These are phyloP conservation scores for Colletotrichum limetticola DNA, from an alignment of 2,329 filamentous ascomycete genomes.

Conservation along the genomic window DNA sequence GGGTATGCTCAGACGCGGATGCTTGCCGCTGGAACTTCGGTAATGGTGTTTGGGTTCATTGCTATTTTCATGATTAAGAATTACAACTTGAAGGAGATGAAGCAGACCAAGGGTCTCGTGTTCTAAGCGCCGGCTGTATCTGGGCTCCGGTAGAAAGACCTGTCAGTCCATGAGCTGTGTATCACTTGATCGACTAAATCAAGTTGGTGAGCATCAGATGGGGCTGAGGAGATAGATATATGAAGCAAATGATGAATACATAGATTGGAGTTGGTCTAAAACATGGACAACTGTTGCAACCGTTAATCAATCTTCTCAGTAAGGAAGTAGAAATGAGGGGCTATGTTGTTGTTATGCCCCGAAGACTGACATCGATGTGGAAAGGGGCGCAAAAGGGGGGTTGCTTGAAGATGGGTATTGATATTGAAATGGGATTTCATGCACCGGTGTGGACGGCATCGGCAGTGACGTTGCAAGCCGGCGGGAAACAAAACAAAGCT, in stretches of 20 bases:
- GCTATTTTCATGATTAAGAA: slow-evolving; percentile 58
- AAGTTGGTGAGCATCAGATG: background rate
- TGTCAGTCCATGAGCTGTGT: background rate
- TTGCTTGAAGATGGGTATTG: background rate
- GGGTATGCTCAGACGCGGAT: slow-evolving; percentile 59
- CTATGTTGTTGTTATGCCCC: background rate
- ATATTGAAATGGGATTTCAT: background rate
- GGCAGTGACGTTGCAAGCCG: background rate
- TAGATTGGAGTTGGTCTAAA: background rate
- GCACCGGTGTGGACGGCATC: background rate
- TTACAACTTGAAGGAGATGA: slow-evolving; percentile 57
- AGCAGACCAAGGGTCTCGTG: slow-evolving; percentile 62
- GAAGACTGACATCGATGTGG: background rate
- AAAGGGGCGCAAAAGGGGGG: background rate
- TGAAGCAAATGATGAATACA: background rate
- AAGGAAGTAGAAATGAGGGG: background rate
- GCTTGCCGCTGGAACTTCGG: slow-evolving; percentile 46
- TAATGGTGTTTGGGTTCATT: slow-evolving; percentile 43
- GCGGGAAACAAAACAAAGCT: slow-evolving; percentile 5
- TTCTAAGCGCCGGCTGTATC: slow-evolving; percentile 48
- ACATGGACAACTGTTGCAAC: background rate
- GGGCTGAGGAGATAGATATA: background rate
- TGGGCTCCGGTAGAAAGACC: background rate
- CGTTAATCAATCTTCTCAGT: background rate
- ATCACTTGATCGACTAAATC: background rate